Evolutionary conservation across 208 protist genomes (phyloP), one percentile per base, ranked within the genome.

Genomic region (Porcisia deanei): DNA sequence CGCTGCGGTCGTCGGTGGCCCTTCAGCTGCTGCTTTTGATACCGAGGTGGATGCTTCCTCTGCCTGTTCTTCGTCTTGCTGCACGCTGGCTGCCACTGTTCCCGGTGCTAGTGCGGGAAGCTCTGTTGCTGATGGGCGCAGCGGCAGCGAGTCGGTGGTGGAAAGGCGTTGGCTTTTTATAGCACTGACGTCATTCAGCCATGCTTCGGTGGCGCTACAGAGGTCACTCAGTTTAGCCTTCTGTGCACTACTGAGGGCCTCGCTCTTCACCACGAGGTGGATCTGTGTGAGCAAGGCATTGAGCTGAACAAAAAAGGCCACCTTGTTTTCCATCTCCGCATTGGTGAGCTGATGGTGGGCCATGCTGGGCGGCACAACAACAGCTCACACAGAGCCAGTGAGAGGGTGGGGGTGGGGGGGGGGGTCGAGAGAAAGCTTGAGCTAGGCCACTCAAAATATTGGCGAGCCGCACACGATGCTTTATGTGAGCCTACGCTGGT

Each of bases 221-320:
- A 96, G 68, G 39, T 90, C 88, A 16, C 49, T 54, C 34, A 91
- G 71, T 70, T 87, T 91, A 6, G 87, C 81, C 81, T 86, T 89
- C 69, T 86, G 87, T 25, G 78, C 80, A 41, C 76, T 85, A 43
- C 79, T 73, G 55, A 88, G 70, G 22, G 85, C 69, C 47, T 82
- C 71, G 77, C 76, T 86, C 37, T 79, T 80, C 22, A 90, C 77
- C 7, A 93, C 81, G n/a, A 82, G 58, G 65, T 68, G 76, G 20
- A 93, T 81, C 60, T 92, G 91, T 4, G 86, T 84, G 43, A 97
- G 84, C 52, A 94, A 73, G 0, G 85, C 85, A 53, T 85, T 84
- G 45, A 97, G 84, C 67, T 97, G 92, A 52, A 91, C 92, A 37
- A 97, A 73, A 78, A 95, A 97, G 1, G 90, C 87, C 12, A 82